Evolutionary conservation across 352 stramenopile genomes (phyloP), one percentile per base, ranked within the genome.

Genomic region (Globisporangium echinulatum): DNA sequence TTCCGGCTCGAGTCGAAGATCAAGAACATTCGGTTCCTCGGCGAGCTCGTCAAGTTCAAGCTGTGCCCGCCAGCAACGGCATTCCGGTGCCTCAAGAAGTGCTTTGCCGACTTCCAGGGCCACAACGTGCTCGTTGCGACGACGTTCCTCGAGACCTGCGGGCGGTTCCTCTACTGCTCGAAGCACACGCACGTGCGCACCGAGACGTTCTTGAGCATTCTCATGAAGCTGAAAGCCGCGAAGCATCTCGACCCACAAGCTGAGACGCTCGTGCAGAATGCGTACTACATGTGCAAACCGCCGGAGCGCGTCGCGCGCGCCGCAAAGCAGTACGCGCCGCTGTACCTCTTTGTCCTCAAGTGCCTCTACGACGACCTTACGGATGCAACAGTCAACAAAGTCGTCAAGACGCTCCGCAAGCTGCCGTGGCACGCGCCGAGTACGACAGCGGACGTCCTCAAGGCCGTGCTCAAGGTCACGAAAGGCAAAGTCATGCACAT

Each of bases 11-110:
- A 99, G 70, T 96, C 86, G 56, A 95, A 97, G 62, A 82, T 98
- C 57, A 94, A 96, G 62, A 99, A 97, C 69, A 97, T 96, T 33
- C 79, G 94, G 6, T 99, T 98, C 55, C 78, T 99, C 17, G 92
- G 89, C 0, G 97, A 99, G 72, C 68, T 99, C 0, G 95, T 97
- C 13, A 99, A 99, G 63, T 99, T 99, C 57, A 83, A 88, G 51
- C 82, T 98, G 11, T 97, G 94, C 40, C 95, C 96, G 46, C 96
- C 97, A 5, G 97, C 97, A 40, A 86, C 97, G 17, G 88, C 88
- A 39, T 96, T 99, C 50, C 84, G 90, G 25, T 98, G 94, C 54
- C 74, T 98, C 9, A 90, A 96, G 63, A 82, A 88, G 50, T 99
- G 96, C 69, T 90, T 99, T 44, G 70, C 90, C 58, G 96, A 99